Base-by-base conservation (phyloP, 1,139 yeast species). In the Blastobotrys persicus region DNA sequence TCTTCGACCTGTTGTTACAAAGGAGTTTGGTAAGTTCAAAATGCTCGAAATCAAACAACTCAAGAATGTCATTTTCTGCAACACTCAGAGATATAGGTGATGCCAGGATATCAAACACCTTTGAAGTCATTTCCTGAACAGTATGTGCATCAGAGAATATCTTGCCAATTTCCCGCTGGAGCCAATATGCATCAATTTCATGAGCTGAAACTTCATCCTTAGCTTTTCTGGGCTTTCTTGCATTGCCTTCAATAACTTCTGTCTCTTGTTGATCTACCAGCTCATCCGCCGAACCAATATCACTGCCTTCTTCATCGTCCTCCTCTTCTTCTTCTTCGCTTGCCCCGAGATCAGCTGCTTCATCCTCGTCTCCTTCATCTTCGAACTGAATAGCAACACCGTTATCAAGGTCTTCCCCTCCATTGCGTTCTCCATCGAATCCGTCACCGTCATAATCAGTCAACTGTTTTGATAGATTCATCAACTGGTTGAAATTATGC, bases 21-120 rank as follows among this genome's bases (percentile, higher is more conserved):
- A 86, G 63, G 7, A 66, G 59, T 38, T 76, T 73, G 7, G 81
- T 76, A 7, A 85, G 61, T 0, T 74, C 77, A 40, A 75, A 69
- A 48, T 80, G 71, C 40, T 79, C 81, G 50, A 72, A 74, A 13
- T 78, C 80, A 40, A 83, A 68, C 5, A 79, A 55, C 38, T 74
- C 78, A 65, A 76, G 67, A 12, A 86, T 62, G 16, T 73, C 76
- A 44, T 75, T 74, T 54, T 82, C 87, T 38, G 82, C 73, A n/a
- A 70, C 66, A 13, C 73, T 66, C 7, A 73, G 54, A 9, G 72
- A 60, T n/a, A 60, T 56, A 3, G 59, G 60, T 1, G 75, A 60
- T 1, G 69, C 61, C n/a, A 79, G 58, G 13, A 72, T 56, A 3
- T 61, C 62, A 26, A 65, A 59, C 1, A 72, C 63, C 5, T 64